phyloP scores from a whole-genome alignment of 1,139 yeast species.

The Debaryomyces singareniensis region DNA sequence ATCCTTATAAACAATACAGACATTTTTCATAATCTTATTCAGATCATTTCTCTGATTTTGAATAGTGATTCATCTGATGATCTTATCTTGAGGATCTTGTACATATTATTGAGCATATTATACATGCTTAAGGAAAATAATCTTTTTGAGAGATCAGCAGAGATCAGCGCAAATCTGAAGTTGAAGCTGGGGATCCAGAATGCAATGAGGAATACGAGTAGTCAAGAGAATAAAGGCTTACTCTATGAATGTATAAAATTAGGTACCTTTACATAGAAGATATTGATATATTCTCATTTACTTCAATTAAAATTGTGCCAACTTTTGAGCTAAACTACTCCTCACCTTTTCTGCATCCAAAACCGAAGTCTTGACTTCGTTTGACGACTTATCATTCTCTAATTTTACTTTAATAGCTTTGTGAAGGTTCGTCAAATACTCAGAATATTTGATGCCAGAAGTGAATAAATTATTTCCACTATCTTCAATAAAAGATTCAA shows the following conservation, averaged over 20 bases:
- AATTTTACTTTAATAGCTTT: conserved; percentile 50
- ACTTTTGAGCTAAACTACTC: conserved; percentile 34
- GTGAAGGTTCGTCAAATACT: conserved; percentile 57
- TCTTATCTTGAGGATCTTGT: conserved; percentile 30
- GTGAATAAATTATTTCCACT: conserved; percentile 22
- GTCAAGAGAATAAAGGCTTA: conserved; percentile 13
- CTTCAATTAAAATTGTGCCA: conserved; percentile 25
- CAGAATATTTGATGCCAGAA: conserved; percentile 51
- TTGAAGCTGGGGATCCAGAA: background rate
- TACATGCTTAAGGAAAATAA: conserved; percentile 15
- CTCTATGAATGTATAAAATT: conserved; percentile 4
- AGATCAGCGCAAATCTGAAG: background rate
- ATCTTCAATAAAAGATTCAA: conserved; percentile 70
- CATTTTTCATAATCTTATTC: conserved; percentile 19
- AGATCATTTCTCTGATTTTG: conserved; percentile 19
- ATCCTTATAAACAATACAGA: conserved; percentile 19
- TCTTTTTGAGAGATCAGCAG: conserved; percentile 5
- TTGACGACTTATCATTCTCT: conserved; percentile 37
- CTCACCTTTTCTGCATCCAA: conserved; percentile 20
- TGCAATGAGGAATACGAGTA: conserved; percentile 5
- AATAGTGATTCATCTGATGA: conserved; percentile 23
- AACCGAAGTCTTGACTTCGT: conserved; percentile 26
- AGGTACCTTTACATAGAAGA: conserved; percentile 1
- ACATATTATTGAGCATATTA: conserved; percentile 24
- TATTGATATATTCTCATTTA: conserved; percentile 1